A percentile compares a stretch with the other conserved stretches of the same genome.
phyloP scores from a whole-genome alignment of 306 rosid genomes.

The Cicer arietinum region DNA sequence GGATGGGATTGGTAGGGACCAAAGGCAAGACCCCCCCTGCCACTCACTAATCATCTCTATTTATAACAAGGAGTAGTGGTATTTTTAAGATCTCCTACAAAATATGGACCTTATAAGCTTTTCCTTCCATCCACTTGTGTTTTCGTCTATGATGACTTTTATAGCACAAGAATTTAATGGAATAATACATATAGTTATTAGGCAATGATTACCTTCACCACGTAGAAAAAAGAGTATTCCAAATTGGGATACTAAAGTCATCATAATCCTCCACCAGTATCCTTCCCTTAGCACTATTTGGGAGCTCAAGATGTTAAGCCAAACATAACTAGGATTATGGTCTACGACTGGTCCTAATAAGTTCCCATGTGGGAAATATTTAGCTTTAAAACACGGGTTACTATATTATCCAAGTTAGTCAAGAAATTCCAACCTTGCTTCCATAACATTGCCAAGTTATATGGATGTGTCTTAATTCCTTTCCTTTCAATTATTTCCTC shows the following conservation, averaged over 20 bases:
- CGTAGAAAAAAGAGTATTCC: not conserved
- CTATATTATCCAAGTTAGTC: not conserved
- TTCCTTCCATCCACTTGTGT: not conserved
- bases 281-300: not conserved
- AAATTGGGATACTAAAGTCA: not conserved
- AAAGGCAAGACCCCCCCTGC: not conserved
- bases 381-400: not conserved
- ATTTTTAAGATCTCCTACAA: not conserved
- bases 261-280: not conserved
- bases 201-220: not conserved
- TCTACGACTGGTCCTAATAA: not conserved
- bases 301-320: not conserved
- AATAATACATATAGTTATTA: no score
- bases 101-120: no score
- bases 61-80: no score
- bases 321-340: not conserved
- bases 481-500: not conserved
- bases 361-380: not conserved
- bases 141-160: not conserved
- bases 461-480: not conserved
- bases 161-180: not conserved
- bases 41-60: not conserved
- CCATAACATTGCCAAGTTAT: not conserved
- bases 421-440: not conserved
- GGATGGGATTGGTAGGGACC: not conserved